Base-by-base conservation (phyloP, 306 rosid genomes). In the Fagus sylvatica region DNA sequence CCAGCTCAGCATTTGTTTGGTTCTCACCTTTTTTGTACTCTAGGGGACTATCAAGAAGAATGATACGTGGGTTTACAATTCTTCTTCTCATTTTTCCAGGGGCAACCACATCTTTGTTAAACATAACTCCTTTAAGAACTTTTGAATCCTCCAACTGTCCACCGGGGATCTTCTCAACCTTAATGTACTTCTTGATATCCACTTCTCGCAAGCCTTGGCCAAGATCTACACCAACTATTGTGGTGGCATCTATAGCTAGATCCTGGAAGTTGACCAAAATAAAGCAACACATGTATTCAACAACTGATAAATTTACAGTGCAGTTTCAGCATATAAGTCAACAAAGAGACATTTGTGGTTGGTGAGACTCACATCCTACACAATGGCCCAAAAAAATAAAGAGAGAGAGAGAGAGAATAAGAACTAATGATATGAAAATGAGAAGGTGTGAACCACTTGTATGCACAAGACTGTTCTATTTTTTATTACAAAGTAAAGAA, bases 1-100 rank as follows among this genome's bases (percentile, higher is more conserved):
- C 90, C 67, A 93, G 76, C 82, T 93, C 98, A 30, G 98, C 97
- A 82, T 93, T 93, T 51, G 98, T 93, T 82, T 93, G 98, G 86
- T 93, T 93, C 83, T 93, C 98, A 39, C 98, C 98, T 83, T 93
- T 93, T 70, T 93, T 93, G 83, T 93, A 93, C 80, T 93, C 98
- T 5, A 93, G 96, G 71, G 98, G 98, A 49, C 82, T 80, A 80
- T 93, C 98, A 17, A 93, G 97, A 77, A 93, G 98, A 78, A 93
- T 83, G 75, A 93, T 90, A 1, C 98, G 96, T 7, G 98, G 98
- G 81, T 91, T 87, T 32, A 93, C 85, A 82, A 93, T 93, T 90
- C 84, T 93, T 85, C 98, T 93, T 82, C 93, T 91, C 98, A 93
- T 93, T 85, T 93, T 93, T 61, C 98, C 98, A 17, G 97, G 96